Evolutionary conservation across 2,329 filamentous ascomycete species (phyloP), one percentile per base, ranked within the genome.

Genomic region (Paraphaeosphaeria minitans): DNA sequence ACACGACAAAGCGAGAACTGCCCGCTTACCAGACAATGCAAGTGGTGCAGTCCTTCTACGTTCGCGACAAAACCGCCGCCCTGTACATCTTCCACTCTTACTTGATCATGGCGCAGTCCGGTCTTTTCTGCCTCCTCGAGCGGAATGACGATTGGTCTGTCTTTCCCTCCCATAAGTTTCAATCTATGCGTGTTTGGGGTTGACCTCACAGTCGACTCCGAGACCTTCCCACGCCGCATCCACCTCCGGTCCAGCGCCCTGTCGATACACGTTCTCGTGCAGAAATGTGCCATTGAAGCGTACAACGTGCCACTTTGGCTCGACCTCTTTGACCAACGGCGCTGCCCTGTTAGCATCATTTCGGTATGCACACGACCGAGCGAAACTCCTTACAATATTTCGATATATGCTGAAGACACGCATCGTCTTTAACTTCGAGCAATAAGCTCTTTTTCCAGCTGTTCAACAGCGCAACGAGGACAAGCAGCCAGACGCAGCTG

Each of bases 31-130:
- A 88, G 66, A 61, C 86, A 89, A 68, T 88, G 84, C 14, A 86
- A 67, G 59, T 85, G 83, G 65, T 85, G 83, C 70, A 85, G 73
- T 7, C 83, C 83, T 66, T 85, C 83, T 1, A 86, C 79, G 42
- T 85, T 85, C n/a, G 83, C 84, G 3, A 83, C 75, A 69, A 81
- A 88, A 0, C 85, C 85, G 27, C 85, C 84, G 0, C 86, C 86
- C 63, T 88, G 83, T 53, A 83, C 79, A 3, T 79, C 72, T 7
- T 77, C 79, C 19, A 87, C 78, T 62, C 85, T 83, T 8, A 88
- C 85, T 58, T 87, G 85, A 21, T 83, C 80, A 6, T 67, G 63
- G 0, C 79, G 77, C n/a, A 88, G 73, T 0, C 85, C 85, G 4
- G 83, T 83, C 13, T 69, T 62, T 35, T 65, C 67, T 0, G 84